Base-by-base conservation (phyloP, 2,329 filamentous ascomycete genomes). In the Paecilomyces fulvus region DNA sequence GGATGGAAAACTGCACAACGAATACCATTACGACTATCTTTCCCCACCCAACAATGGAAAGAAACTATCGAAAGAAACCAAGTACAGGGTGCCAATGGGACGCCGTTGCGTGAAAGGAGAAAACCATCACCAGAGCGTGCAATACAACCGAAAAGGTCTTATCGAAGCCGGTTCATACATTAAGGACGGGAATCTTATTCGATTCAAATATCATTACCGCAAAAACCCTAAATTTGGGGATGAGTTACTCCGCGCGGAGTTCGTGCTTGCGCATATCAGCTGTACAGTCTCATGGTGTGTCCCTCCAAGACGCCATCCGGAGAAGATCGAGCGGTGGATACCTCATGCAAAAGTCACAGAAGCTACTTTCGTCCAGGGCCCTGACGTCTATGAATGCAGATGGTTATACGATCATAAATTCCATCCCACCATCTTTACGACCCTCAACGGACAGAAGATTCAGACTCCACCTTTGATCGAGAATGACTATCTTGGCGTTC, bases 391-490 rank as follows among this genome's bases (percentile, higher is more conserved):
- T 58, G 77, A 82, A 63, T 77, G 77, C 55, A 74, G 73, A 62
- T 78, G 75, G 75, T 63, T 72, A 17, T 79, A 79, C 51, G 75
- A 79, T 59, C 76, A 79, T 62, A 77, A 77, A 61, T 76, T 77
- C 59, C 75, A 78, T 61, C 76, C 76, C 1, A 76, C 71, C 1
- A 77, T 79, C 23, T 70, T 70, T 46, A 78, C 76, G 11, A 76
- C 69, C 31, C 71, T 82, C 8, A 82, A 82, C 57, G 79, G 79
- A 7, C 67, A 75, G 51, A 67, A 71, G 31, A 73, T 81, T 2
- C 75, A 79, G 51, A 82, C 80, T 1, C 80, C 80, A 4, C 73
- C 77, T n/a, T 78, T 82, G 74, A 82, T 83, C 55, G 74, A 76
- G 37, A 71, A 78, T 49, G 76, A 79, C 59, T 73, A 70, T 58